phyloP scores from a whole-genome alignment of 805 yeast species.

The Myxozyma kluyveri region DNA sequence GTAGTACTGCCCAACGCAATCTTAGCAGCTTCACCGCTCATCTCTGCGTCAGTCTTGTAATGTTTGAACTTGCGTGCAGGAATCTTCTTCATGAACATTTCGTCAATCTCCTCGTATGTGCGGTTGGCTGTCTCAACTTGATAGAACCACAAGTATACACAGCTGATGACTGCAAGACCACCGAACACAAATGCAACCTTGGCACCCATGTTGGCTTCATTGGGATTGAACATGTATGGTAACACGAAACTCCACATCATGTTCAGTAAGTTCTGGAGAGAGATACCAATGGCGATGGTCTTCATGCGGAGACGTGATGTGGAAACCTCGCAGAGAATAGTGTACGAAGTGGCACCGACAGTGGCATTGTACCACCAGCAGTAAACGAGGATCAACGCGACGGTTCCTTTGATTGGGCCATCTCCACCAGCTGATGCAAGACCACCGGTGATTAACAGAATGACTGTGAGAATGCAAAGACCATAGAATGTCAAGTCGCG shows the following conservation, averaged over 20 bases:
- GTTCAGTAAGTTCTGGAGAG: not conserved
- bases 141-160: constrained; percentile 43
- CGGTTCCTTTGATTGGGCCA: constrained; percentile 19
- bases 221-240: constrained; percentile 62
- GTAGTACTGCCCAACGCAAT: too few species aligned
- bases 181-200: constrained; percentile 62
- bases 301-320: constrained; percentile 44
- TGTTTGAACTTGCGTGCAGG: not conserved
- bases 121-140: constrained; percentile 62
- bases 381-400: not conserved
- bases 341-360: constrained; percentile 45
- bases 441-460: too few species aligned
- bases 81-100: not conserved
- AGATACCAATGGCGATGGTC: constrained; percentile 40
- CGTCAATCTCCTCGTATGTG: constrained; percentile 59
- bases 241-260: constrained; percentile 64
- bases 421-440: constrained; percentile 5
- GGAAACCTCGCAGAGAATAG: constrained; percentile 45
- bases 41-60: too few species aligned
- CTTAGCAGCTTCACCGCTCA: too few species aligned
- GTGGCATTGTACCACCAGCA: constrained; percentile 33
- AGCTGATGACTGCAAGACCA: constrained; percentile 37
- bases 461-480: too few species aligned
- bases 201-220: constrained; percentile 56
- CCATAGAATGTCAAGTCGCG: constrained; percentile 40